Evolutionary conservation across 1,284 basidiomycete species (phyloP), one percentile per base, ranked within the genome.

Genomic region (Wolfiporia cocos): DNA sequence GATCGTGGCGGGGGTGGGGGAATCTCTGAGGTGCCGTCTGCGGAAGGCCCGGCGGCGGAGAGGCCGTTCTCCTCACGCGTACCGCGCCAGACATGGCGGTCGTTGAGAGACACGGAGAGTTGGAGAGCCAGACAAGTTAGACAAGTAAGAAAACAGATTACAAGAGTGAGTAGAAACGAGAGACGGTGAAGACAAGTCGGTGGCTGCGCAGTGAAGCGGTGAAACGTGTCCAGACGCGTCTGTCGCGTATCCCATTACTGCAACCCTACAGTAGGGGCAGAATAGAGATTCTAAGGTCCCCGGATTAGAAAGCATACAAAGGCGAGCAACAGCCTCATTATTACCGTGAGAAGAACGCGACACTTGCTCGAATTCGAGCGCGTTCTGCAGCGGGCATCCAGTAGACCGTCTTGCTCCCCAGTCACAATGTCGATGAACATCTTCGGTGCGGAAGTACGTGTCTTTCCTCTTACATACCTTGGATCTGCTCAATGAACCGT

Each of bases 31-130:
- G 64, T 46, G 63, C 52, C 32, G 64, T 51, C 47, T 70, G 64
- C 22, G 61, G 47, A 51, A 61, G 51, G 38, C 69, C 71, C 43
- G 71, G 71, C 5, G 78, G 76, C 12, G 84, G 83, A 43, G 83
- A 81, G 19, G 82, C 67, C 39, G 77, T 77, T 52, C 82, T 71
- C 58, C 83, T 71, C 39, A 71, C 76, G 60, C 83, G 59, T 43
- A 68, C 64, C 50, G 56, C 56, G 46, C 59, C 58, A 37, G 57
- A 52, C 63, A 65, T 65, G 43, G 46, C 35, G 43, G 39, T 39
- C 11, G 37, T 21, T 19, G 21, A 21, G 12, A 19, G 17, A n/a
- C 37, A 29, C 12, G 20, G 15, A 10, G 29, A 17, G 19, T 34
- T 22, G 17, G 32, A 11, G 19, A 42, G 10, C 18, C 5, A n/a